Percentiles rank a stretch among this genome's conserved stretches.
phyloP scores from a whole-genome alignment of 768 basidiomycete species.

The Xerocomellus intermedius region DNA sequence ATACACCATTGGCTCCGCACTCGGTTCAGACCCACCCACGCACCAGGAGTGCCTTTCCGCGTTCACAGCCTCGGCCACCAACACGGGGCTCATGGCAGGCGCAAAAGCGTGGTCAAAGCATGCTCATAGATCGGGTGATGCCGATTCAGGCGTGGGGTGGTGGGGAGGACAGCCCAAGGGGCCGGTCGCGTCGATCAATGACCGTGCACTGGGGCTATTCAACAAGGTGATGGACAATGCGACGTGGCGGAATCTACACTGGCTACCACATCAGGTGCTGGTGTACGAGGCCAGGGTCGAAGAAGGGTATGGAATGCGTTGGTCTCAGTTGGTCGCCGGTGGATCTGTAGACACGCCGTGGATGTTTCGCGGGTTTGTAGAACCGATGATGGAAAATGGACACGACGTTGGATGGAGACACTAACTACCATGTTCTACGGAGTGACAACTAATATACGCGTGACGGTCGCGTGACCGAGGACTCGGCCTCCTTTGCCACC shows the following conservation, averaged over 20 bases:
- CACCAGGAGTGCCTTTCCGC: conserved; percentile 49
- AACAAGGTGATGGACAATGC: conserved; percentile 50
- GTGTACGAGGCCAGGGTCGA: conserved; percentile 60
- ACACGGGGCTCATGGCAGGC: conserved; percentile 52
- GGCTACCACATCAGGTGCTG: conserved; percentile 59
- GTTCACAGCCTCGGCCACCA: conserved; percentile 47
- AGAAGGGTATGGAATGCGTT: conserved; percentile 68
- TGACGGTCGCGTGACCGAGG: conserved; percentile 29
- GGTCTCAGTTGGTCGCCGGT: conserved; percentile 36
- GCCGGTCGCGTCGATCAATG: conserved; percentile 52
- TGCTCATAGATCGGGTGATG: conserved; percentile 47
- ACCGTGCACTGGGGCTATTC: conserved; percentile 49
- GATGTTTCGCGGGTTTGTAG: conserved; percentile 63
- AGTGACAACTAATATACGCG: conserved; percentile 21
- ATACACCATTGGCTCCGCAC: conserved; percentile 58
- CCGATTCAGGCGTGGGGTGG: conserved; percentile 40
- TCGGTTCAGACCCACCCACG: conserved; percentile 50
- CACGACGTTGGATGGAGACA: conserved; percentile 64
- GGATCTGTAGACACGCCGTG: conserved; percentile 34
- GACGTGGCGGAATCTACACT: conserved; percentile 65
- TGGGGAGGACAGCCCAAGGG: conserved; percentile 57
- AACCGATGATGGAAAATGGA: conserved; percentile 67
- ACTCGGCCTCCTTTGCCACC: not conserved
- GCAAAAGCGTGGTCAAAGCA: conserved; percentile 70
- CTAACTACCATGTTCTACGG: conserved; percentile 7